Evolutionary conservation across 129 eudicot genomes (phyloP), one percentile per base, ranked within the genome.

Genomic region (Tagetes patula): DNA sequence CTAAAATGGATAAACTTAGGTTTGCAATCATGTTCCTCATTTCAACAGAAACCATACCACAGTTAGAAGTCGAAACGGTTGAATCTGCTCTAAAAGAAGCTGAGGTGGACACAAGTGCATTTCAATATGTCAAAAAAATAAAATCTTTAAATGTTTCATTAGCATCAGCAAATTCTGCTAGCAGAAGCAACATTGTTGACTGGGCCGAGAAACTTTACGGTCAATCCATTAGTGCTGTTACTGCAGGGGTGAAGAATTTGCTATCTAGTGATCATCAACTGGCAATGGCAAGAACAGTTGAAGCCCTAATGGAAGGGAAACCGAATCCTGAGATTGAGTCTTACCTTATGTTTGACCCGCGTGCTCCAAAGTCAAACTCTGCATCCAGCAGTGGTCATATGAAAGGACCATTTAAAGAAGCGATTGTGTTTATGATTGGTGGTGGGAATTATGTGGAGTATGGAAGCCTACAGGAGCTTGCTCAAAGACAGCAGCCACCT

Each of bases 201-300:
- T 94, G 97, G 99, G 99, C 96, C 6, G 97, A 88, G 81, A 93
- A 90, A 79, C 91, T 94, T 5, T 90, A 93, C 67, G 96, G 98
- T 77, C 96, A 89, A 83, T 93, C 98, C n/a, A 81, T 93, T 31
- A 87, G 96, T 84, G 98, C 96, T 32, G 98, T 94, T 31, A 88
- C 97, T 76, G 99, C 99, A 45, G 97, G 99, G 27, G 89, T 94
- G 27, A 94, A 90, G 82, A 94, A 94, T 74, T 56, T 94, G 75
- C 69, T 94, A 69, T 88, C 99, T 61, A 67, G 87, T 68, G 97
- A 90, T 74, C 96, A 85, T 79, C 99, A 94, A 47, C 72, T 88
- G 79, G 97, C 97, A 40, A 69, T 94, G 82, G 78, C 96, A 3
- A 88, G 96, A 69, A 85, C 87, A 3, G 99, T 94, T 40, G 97